Conservation (phyloP, 2,329 filamentous ascomycete species). For the Onygenales sp. region DNA sequence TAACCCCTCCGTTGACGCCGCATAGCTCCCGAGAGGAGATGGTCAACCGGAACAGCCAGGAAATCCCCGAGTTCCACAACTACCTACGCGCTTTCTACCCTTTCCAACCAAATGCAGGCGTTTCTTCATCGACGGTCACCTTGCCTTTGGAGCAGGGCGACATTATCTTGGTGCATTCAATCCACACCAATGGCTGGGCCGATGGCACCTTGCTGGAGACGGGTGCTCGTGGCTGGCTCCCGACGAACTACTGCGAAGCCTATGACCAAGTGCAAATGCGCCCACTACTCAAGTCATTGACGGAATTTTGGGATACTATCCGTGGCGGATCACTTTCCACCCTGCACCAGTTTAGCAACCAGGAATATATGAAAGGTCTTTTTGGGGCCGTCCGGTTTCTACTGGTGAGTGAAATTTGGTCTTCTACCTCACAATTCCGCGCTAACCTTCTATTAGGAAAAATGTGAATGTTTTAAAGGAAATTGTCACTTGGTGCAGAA, state of each 20-base stretch:
- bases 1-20: constrained; percentile 70
- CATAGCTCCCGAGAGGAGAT: constrained; percentile 52
- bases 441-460: constrained; percentile 52
- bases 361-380: constrained; percentile 88
- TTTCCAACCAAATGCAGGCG: constrained; percentile 69
- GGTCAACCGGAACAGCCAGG: constrained; percentile 30
- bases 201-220: constrained; percentile 84
- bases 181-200: constrained; percentile 97
- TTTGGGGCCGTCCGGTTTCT: constrained; percentile 88
- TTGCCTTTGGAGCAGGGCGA: constrained; percentile 83
- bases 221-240: constrained; percentile 85
- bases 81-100: constrained; percentile 91
- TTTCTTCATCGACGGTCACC: constrained; percentile 78
- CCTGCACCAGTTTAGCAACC: constrained; percentile 70
- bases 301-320: constrained; percentile 87
- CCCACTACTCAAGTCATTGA: constrained; percentile 72
- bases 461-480: constrained; percentile 74
- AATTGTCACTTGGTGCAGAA: constrained; percentile 67
- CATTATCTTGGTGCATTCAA: constrained; percentile 85
- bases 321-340: constrained; percentile 68
- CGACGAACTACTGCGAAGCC: constrained; percentile 94
- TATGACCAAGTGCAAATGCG: constrained; percentile 86
- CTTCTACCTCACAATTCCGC: background rate
- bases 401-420: constrained; percentile 51
- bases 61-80: constrained; percentile 72